Base-by-base conservation (phyloP, 345 rosid species). In the Populus ilicifolia region DNA sequence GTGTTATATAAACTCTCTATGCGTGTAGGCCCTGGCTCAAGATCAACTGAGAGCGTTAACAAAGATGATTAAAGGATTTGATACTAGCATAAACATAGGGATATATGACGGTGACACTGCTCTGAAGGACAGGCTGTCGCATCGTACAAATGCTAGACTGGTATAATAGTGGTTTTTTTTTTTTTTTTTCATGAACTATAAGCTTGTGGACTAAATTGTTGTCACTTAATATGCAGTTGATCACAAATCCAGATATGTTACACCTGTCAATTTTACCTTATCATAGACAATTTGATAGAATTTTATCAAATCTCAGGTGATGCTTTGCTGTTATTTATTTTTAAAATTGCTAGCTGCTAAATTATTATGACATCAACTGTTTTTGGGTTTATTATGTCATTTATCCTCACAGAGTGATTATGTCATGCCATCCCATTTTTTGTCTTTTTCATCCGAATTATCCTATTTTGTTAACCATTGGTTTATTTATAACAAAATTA, bases 241-340 rank as follows among this genome's bases (percentile, higher is more conserved):
- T 95, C 76, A 95, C 99, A 75, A 95, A 95, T 91, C 99, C 99
- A 41, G 99, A 95, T 83, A 95, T 95, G 98, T 83, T 95, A 30
- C 97, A 95, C 84, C 82, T 86, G 87, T 88, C 98, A 82, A 90
- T 95, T 74, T 86, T 95, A 85, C 99, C 27, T 27, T 27, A 27
- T 27, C 27, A 27, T 27, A 27, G 27, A 27, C 27, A 27, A 83
- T 95, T 95, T 78, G 81, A 86, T 76, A 87, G 96, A 79, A 87
- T 95, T 82, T 83, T 93, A 80, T 86, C 96, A 69, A 93, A 90
- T 78, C 89, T 95, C 64, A 90, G 97, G 99, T 95, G 86, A 79
- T 71, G 68, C 68, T 74, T 36, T 20, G 39, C 67, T 36, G 18
- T 41, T 43, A 20, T 33, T 29, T 56, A 38, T 29, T 68, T 48